Evolutionary conservation across 225 moss, liverwort and hornwort species (phyloP).

Genomic region (Thuidium tamariscinum): DNA sequence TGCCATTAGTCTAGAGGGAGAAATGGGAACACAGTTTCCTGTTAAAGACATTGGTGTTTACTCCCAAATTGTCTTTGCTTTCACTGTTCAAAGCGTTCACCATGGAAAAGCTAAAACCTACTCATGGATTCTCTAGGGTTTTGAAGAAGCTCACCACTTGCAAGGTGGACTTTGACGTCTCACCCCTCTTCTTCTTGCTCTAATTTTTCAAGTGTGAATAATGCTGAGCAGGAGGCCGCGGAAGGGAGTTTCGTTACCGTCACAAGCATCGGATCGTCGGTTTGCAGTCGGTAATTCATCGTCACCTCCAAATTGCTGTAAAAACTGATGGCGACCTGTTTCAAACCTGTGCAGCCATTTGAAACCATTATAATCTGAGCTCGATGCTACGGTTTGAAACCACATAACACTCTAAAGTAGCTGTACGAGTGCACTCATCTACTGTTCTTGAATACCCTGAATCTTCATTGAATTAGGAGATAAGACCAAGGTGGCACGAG

Average conservation of each 20-base stretch:
- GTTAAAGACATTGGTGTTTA: neutral
- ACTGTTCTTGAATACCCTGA: neutral
- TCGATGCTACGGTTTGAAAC: neutral
- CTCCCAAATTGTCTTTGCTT: neutral
- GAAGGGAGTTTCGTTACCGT: neutral
- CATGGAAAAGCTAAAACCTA: neutral
- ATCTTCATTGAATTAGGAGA: neutral
- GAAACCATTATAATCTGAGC: neutral
- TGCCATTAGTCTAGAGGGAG: neutral
- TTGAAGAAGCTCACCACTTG: neutral
- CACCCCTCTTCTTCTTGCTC: slow-evolving; percentile 9
- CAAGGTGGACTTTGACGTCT: neutral
- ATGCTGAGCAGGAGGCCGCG: neutral
- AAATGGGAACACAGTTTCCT: no score
- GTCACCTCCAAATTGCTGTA: neutral
- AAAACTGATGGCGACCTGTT: neutral
- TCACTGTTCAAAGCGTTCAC: neutral
- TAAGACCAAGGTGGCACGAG: neutral
- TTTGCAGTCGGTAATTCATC: neutral
- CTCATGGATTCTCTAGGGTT: neutral
- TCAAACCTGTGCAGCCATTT: neutral
- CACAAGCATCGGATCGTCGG: neutral
- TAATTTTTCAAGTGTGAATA: neutral
- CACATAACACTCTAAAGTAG: neutral
- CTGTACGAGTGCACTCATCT: neutral